Conservation (phyloP, 176 grass and related monocot genomes). For the Ananas comosus region DNA sequence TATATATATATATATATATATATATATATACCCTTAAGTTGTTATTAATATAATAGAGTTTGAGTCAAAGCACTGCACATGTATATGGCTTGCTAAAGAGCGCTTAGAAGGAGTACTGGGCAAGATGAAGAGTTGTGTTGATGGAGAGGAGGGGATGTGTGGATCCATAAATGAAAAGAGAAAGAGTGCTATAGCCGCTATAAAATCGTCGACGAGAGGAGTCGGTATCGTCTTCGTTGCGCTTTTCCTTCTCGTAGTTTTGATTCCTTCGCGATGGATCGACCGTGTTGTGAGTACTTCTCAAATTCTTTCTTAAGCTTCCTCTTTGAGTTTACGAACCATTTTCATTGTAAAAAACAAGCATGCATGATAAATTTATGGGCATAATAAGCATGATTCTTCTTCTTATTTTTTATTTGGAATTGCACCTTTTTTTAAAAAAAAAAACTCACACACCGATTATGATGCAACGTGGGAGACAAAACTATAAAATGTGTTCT, state of each 20-base stretch:
- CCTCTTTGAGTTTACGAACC: background rate
- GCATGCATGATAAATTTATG: no score
- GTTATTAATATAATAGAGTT: no score
- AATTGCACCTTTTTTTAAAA: no score
- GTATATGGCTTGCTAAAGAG: no score
- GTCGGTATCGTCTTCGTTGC: conserved; percentile 10
- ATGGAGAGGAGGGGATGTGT: conserved; percentile 4
- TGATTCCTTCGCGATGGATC: conserved; percentile 12
- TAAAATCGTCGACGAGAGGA: conserved; percentile 24
- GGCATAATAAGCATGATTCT: no score
- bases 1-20: no score
- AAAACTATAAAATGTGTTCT: no score
- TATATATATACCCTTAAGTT: no score
- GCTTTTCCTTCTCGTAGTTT: conserved; percentile 10
- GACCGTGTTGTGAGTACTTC: conserved; percentile 11
- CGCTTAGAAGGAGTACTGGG: background rate
- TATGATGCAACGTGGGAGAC: no score
- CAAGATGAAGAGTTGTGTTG: conserved; percentile 4
- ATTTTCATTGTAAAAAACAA: background rate
- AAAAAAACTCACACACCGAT: no score
- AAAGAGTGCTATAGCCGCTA: background rate
- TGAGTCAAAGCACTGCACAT: no score
- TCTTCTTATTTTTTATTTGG: no score
- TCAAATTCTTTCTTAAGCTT: background rate
- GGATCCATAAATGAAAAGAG: background rate